Evolutionary conservation across 2,329 filamentous ascomycete species (phyloP).

Genomic region (Hymenoscyphus albidus): DNA sequence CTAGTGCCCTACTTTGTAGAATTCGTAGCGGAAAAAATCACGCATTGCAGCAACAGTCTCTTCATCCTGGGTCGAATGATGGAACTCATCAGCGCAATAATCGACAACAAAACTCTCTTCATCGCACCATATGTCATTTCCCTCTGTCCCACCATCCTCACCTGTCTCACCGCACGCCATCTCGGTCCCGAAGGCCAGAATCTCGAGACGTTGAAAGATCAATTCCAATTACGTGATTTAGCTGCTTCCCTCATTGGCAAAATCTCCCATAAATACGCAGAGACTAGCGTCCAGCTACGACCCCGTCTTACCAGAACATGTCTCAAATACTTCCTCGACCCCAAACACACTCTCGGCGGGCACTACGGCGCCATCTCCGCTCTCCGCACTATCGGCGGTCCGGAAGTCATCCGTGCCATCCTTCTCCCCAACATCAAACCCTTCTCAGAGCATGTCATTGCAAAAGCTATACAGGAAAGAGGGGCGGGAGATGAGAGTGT

Average conservation of each 20-base stretch:
- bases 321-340: slow-evolving; percentile 87
- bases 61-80: slow-evolving; percentile 91
- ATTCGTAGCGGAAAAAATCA: slow-evolving; percentile 93
- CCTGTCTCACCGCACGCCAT: slow-evolving; percentile 82
- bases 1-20: slow-evolving; percentile 95
- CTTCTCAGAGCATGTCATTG: slow-evolving; percentile 55
- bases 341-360: slow-evolving; percentile 73
- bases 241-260: slow-evolving; percentile 76
- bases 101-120: slow-evolving; percentile 78
- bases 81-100: slow-evolving; percentile 78
- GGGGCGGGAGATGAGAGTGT: slow-evolving; percentile 52
- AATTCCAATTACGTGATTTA: slow-evolving; percentile 81
- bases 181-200: slow-evolving; percentile 44
- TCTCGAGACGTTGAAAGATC: slow-evolving; percentile 50
- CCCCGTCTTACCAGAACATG: slow-evolving; percentile 90
- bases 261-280: slow-evolving; percentile 76
- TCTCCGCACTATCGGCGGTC: slow-evolving; percentile 70
- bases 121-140: slow-evolving; percentile 57
- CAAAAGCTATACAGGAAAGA: slow-evolving; percentile 50
- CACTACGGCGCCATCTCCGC: slow-evolving; percentile 88
- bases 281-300: slow-evolving; percentile 76
- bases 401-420: slow-evolving; percentile 59
- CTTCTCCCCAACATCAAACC: slow-evolving; percentile 63
- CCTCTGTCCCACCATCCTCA: slow-evolving; percentile 82
- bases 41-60: slow-evolving; percentile 84